Percentiles rank a stretch among this genome's conserved stretches.
phyloP scores from a whole-genome alignment of 2,329 filamentous ascomycete genomes.

The Metarhizium album region DNA sequence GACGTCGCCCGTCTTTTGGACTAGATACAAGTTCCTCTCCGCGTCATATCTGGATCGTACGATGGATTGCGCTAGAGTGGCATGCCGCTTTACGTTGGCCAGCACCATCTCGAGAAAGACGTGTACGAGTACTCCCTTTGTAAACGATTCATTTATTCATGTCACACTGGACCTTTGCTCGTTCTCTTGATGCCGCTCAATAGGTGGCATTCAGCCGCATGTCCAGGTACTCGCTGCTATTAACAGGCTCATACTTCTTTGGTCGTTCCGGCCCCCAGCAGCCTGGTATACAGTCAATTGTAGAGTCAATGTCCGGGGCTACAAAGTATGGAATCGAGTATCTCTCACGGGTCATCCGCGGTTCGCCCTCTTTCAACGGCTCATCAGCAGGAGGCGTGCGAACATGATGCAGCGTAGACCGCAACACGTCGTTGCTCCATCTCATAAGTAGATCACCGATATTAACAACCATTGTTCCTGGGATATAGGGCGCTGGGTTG shows the following conservation, averaged over 20 bases:
- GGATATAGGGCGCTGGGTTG: slow-evolving; percentile 16
- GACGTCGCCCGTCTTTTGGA: too few species aligned
- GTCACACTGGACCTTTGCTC: too few species aligned
- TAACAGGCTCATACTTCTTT: slow-evolving; percentile 37
- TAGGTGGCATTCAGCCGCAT: slow-evolving; percentile 17
- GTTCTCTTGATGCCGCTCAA: background rate
- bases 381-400: slow-evolving; percentile 25
- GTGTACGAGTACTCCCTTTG: too few species aligned
- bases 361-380: background rate
- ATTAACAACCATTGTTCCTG: slow-evolving; percentile 28
- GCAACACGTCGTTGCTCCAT: slow-evolving; percentile 26
- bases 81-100: too few species aligned
- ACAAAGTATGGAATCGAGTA: slow-evolving; percentile 54
- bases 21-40: too few species aligned
- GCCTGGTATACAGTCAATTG: slow-evolving; percentile 41
- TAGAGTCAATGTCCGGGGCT: slow-evolving; percentile 33
- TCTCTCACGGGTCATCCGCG: slow-evolving; percentile 35
- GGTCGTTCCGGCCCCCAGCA: slow-evolving; percentile 31
- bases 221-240: slow-evolving; percentile 17
- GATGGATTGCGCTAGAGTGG: too few species aligned
- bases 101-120: too few species aligned
- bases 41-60: too few species aligned
- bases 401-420: slow-evolving; percentile 28
- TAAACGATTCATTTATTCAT: too few species aligned
- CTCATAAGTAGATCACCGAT: slow-evolving; percentile 28